phyloP scores from a whole-genome alignment of 1,284 basidiomycete genomes.

The Somion occarium region DNA sequence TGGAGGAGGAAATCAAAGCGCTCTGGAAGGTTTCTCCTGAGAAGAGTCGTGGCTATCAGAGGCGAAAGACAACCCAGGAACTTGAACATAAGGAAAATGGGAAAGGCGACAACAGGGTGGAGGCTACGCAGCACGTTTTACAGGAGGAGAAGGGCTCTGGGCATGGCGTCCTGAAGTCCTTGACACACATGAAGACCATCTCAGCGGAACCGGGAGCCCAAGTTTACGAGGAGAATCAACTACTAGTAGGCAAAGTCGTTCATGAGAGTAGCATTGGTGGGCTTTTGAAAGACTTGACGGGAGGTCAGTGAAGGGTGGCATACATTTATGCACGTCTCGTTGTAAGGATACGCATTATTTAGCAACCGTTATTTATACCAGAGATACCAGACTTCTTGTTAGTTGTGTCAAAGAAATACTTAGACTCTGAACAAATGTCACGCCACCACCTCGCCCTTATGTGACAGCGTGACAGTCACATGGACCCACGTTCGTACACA shows the following conservation, averaged over 20 bases:
- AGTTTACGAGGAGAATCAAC: not conserved
- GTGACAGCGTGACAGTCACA: not conserved
- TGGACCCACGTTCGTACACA: not conserved
- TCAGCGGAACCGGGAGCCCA: slow-evolving; percentile 1
- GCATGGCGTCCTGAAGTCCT: not conserved
- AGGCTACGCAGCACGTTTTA: slow-evolving; percentile 2
- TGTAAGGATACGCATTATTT: too few relatives aligned
- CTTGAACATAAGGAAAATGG: not conserved
- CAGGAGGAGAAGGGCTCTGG: not conserved
- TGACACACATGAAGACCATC: slow-evolving; percentile 7
- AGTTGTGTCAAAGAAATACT: too few relatives aligned
- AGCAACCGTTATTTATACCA: too few relatives aligned
- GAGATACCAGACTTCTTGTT: too few relatives aligned
- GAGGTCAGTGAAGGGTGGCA: slow-evolving; percentile 5
- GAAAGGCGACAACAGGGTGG: not conserved
- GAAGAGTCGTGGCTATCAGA: slow-evolving; percentile 3
- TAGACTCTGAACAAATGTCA: too few relatives aligned
- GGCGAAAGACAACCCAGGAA: slow-evolving; percentile 4
- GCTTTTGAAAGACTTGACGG: slow-evolving; percentile 15
- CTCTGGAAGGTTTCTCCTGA: slow-evolving; percentile 37
- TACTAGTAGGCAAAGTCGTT: slow-evolving; percentile 6
- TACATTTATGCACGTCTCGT: too few relatives aligned
- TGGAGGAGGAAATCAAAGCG: slow-evolving; percentile 47
- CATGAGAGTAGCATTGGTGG: slow-evolving; percentile 17
- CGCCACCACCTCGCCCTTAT: not conserved